phyloP scores from a whole-genome alignment of 2,329 filamentous ascomycete species.

The Exophiala dermatitidis region DNA sequence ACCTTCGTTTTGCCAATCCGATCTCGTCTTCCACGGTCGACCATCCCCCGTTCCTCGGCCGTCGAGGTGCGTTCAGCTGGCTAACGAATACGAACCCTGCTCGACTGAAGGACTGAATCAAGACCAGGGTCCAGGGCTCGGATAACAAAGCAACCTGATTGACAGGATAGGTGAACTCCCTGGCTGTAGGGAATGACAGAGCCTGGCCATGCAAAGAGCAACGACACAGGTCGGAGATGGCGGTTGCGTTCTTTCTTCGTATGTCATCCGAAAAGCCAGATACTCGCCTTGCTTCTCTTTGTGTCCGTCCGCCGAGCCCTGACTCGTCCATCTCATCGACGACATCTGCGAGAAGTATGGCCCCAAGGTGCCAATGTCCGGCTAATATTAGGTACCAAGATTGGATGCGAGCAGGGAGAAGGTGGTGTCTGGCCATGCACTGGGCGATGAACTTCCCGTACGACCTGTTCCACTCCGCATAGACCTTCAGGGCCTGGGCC shows the following conservation, averaged over 20 bases:
- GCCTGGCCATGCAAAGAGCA: conserved; percentile 33
- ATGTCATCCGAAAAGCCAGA: conserved; percentile 1
- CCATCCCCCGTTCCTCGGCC: background rate
- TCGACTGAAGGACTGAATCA: conserved; percentile 6
- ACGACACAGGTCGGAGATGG: conserved; percentile 8
- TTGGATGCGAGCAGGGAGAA: conserved; percentile 47
- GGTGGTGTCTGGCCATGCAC: conserved; percentile 44
- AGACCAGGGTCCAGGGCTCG: conserved; percentile 8
- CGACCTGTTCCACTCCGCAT: conserved; percentile 48
- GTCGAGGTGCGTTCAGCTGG: background rate
- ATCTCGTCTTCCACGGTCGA: background rate
- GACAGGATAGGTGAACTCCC: conserved; percentile 46
- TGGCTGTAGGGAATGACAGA: conserved; percentile 52
- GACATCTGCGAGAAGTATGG: conserved; percentile 49
- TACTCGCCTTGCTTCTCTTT: conserved; percentile 38
- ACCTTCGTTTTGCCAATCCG: background rate
- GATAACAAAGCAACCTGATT: conserved; percentile 9
- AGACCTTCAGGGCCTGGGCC: conserved; percentile 43
- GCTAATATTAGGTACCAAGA: conserved; percentile 54
- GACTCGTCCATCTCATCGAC: conserved; percentile 45
- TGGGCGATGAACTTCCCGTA: conserved; percentile 50
- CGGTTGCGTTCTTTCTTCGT: conserved; percentile 48
- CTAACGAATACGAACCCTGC: conserved; percentile 6
- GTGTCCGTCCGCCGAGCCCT: conserved; percentile 38
- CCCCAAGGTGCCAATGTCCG: conserved; percentile 53